Evolutionary conservation across 106 monocot genomes (phyloP), one percentile per base, ranked within the genome.

Genomic region (Triglochin maritima): DNA sequence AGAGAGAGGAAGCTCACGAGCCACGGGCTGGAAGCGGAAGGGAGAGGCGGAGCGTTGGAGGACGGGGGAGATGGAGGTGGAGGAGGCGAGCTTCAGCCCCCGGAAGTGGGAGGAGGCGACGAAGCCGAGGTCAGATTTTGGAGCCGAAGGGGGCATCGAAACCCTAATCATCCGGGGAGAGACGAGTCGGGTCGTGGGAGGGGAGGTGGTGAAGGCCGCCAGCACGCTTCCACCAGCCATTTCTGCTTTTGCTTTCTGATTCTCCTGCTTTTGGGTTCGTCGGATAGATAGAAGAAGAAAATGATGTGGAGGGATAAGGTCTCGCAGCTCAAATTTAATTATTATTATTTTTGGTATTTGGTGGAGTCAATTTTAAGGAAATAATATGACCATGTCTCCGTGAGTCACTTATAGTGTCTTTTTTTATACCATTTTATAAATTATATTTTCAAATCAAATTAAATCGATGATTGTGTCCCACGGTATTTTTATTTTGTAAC

Each of bases 11-110:
- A 4, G 44, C 66, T 66, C 49, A 66, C 66, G 14, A 12, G 66
- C 66, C 52, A 66, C 44, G 66, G 66, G 66, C 66, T 66, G 66
- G 66, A 66, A 53, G 52, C 11, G 50, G 66, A 52, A 11, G 9
- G 66, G 66, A 50, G 15, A 42, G 52, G 52, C 11, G 66, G 66
- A 15, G 2, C 41, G 49, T 11, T 16, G 11, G 17, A 5, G 29
- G 4, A 17, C 3, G 66, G 65, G 6, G 49, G 51, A 52, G 66
- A 50, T 41, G 1, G 49, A 17, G 12, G 51, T 42, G 50, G 66
- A 54, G 49, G 64, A 48, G 12, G 64, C n/a, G 43, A 66, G 41
- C 16, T 50, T 66, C 13, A 66, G 41, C 41, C 66, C 66, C 41
- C 66, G 7, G 51, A 66, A 52, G 52, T 66, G 66, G 16, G 66